Percentiles rank a stretch among this genome's conserved stretches.
Conservation (phyloP, 129 eudicot species). For the Dittrichia graveolens region DNA sequence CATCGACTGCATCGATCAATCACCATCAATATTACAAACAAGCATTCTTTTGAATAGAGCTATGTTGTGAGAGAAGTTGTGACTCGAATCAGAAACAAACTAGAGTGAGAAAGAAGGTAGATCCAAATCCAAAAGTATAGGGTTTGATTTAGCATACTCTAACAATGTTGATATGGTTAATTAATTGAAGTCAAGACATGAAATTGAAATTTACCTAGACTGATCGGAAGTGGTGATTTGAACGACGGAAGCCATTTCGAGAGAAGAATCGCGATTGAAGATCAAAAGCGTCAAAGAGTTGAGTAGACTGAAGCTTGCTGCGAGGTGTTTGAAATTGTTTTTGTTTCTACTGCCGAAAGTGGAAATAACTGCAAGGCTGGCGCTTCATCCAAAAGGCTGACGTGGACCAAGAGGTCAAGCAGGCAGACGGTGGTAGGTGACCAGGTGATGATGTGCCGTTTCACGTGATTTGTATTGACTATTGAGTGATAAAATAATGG, state of each 20-base stretch:
- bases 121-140: background rate
- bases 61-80: background rate
- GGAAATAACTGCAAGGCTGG: background rate
- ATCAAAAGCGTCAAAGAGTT: background rate
- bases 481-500: too few relatives aligned
- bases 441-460: background rate
- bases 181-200: background rate
- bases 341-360: background rate
- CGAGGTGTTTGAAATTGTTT: background rate
- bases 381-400: too few relatives aligned
- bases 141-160: constrained; percentile 12
- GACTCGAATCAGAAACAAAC: background rate
- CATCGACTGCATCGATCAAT: background rate
- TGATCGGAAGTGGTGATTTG: constrained; percentile 23
- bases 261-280: constrained; percentile 3
- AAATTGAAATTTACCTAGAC: constrained; percentile 25
- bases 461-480: too few relatives aligned
- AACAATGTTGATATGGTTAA: background rate
- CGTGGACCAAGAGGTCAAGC: background rate
- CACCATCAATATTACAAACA: background rate
- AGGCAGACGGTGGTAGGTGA: background rate
- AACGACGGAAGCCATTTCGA: constrained; percentile 11
- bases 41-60: background rate
- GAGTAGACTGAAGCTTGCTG: background rate
- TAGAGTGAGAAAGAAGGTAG: background rate